Base-by-base conservation (phyloP, 305 asterid genomes). In the Coffea humblotiana region DNA sequence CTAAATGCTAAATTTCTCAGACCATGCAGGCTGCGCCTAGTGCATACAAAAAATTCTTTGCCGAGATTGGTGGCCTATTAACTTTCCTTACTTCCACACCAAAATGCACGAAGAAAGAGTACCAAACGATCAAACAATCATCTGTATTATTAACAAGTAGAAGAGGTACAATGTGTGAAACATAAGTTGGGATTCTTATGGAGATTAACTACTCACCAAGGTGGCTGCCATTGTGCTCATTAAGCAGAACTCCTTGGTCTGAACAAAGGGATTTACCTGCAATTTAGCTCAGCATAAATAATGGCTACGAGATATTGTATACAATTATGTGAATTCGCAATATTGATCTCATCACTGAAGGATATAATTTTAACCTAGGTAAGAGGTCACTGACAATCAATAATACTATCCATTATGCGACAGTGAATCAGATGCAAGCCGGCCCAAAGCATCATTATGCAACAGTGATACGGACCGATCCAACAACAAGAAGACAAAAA, bases 221-320 rank as follows among this genome's bases (percentile, higher is more conserved):
- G 83, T 43, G 54, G 92, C 88, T 70, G 97, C 91, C 97, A 93
- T 93, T 77, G 48, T 83, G 82, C 74, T 65, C 63, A 71, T 49
- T 82, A 56, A 78, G 76, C 52, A 74, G 74, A 70, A 52, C 81
- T 27, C 80, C 67, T 73, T 14, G 49, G 77, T 72, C 40, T 23
- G 40, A 25, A 80, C 75, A 72, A 82, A 79, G 75, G 47, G 10
- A 73, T 71, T 82, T n/a, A 76, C 80, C 91, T 88, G 90, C 82
- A 79, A 73, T 74, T 32, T 21, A 76, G 71, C 56, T 51, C 66
- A 43, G 27, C 60, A 48, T n/a, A 25, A 73, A 35, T 3, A 40
- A 7, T 6, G 10, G 40, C 35, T 2, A 58, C 49, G 51, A n/a
- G 47, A 51, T 21, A 49, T 71, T 25, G 72, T 14, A 1, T 35